Evolutionary conservation across 139 green algal genomes (phyloP), one percentile per base, ranked within the genome.

Genomic region (Chloropicon primus): DNA sequence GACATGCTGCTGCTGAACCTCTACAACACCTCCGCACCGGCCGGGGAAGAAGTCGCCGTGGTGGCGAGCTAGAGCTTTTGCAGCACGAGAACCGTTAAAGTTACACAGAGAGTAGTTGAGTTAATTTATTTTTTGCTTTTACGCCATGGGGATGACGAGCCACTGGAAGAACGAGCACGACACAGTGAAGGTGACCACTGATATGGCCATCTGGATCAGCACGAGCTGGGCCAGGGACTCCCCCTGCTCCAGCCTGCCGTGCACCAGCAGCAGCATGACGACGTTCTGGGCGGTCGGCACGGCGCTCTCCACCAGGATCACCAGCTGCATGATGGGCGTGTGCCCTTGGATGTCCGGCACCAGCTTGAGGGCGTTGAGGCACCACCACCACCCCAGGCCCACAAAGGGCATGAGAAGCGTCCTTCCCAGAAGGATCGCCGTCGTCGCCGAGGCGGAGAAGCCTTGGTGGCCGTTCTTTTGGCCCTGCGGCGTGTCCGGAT

Each of bases 201-300:
- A 27, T 5, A 75, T 41, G 25, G 25, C 72, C 24, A 41, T 41
- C 72, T 75, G 72, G 5, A 27, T 17, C 72, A 75, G 26, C 5
- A 75, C 25, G 5, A 75, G 25, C 72, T 75, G 25, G 5, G 72
- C 72, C 5, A 75, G 25, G 5, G 72, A 27, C 25, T 27, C 72
- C 5, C 72, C 72, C 25, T 75, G 5, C 24, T 27, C 72, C 24
- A 75, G 72, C 25, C 25, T 28, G 21, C 72, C 72, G 26, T 75
- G 72, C 24, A 75, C 72, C 5, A 75, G 72, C 25, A 75, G 72
- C 72, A 75, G 25, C 72, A 75, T 75, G 5, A 75, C 72, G 5
- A 75, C 72, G 72, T 75, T 75, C 72, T 75, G 72, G 72, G 72
- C 72, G 26, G 72, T 41, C 5, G 72, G 72, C 24, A 75, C 72